Evolutionary conservation across 148 eudicot genomes (phyloP), one percentile per base, ranked within the genome.

Genomic region (Cornus controversa): DNA sequence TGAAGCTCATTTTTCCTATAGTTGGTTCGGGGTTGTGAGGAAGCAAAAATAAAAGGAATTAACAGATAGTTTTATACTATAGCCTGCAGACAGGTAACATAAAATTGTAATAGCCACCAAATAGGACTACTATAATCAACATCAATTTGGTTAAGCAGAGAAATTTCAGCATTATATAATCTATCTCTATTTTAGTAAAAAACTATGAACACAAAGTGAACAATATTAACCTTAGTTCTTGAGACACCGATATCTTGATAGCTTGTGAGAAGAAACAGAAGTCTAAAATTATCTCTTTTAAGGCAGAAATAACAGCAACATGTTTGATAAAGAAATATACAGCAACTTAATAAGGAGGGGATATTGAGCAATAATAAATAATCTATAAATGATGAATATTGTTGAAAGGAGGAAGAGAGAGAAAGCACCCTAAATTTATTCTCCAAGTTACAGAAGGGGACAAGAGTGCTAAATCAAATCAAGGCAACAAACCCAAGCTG

Each of bases 1-100:
- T 96, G 90, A 81, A 93, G 99, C 87, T 96, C 99, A 85, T 90
- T 92, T 85, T 87, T 91, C 89, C 99, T 96, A 76, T 74, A 77
- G 57, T 67, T n/a, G 45, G 34, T 16, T 66, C 57, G 71, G 63
- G 66, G 9, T 66, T 40, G 45, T 40, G 22, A 64, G 14, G 64
- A 72, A 67, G 72, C 65, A 75, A 47, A 68, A 29, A 58, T n/a
- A 47, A 25, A 16, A 50, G 50, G 23, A 60, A 20, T 50, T 47
- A 65, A 58, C 31, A n/a, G 79, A 53, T 50, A 67, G 11, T 64
- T 36, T 20, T 54, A 60, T 20, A n/a, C n/a, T n/a, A n/a, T n/a
- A n/a, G n/a, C n/a, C 20, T 22, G 25, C 25, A 14, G 24, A 20
- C 22, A n/a, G 1, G 8, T 60, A 9, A 60, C 0, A 60, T 14